Conservation (phyloP, 1,284 basidiomycete species). For the Leucoagaricus sp. region DNA sequence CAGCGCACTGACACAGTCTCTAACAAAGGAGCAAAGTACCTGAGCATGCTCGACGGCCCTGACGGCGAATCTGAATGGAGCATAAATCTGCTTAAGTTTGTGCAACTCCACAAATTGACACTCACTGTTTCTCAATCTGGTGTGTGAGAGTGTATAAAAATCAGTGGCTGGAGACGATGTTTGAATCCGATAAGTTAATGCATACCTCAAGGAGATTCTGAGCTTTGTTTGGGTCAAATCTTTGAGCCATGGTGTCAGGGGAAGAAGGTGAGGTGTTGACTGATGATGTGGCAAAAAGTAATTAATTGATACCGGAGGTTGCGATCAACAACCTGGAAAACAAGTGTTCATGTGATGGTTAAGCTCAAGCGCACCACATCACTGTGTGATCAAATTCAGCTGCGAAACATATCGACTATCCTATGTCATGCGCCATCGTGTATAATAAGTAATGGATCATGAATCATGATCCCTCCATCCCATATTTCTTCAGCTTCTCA, state of each 20-base stretch:
- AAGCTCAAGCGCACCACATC: conserved; percentile 12
- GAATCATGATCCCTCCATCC: conserved; percentile 30
- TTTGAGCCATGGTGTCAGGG: conserved; percentile 43
- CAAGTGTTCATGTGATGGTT: conserved; percentile 23
- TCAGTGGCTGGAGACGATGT: neutral
- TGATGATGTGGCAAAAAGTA: conserved; percentile 27
- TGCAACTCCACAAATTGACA: conserved; percentile 21
- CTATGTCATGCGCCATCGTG: neutral
- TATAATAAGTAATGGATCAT: neutral
- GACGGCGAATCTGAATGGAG: conserved; percentile 78
- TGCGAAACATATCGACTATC: neutral
- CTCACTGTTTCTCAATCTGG: conserved; percentile 95
- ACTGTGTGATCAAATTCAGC: conserved; percentile 15
- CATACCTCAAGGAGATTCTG: conserved; percentile 86
- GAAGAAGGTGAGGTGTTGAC: neutral
- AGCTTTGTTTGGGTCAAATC: conserved; percentile 84
- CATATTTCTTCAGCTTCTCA: conserved; percentile 77
- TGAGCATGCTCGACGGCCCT: conserved; percentile 96
- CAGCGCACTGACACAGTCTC: conserved; percentile 1
- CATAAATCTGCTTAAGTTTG: neutral
- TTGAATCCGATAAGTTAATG: no score
- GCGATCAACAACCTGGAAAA: conserved; percentile 2
- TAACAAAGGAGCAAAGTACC: conserved; percentile 41
- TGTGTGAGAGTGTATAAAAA: neutral
- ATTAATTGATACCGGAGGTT: conserved; percentile 2